Conservation (phyloP, 805 yeast genomes). For the Monosporozyma aquatica region DNA sequence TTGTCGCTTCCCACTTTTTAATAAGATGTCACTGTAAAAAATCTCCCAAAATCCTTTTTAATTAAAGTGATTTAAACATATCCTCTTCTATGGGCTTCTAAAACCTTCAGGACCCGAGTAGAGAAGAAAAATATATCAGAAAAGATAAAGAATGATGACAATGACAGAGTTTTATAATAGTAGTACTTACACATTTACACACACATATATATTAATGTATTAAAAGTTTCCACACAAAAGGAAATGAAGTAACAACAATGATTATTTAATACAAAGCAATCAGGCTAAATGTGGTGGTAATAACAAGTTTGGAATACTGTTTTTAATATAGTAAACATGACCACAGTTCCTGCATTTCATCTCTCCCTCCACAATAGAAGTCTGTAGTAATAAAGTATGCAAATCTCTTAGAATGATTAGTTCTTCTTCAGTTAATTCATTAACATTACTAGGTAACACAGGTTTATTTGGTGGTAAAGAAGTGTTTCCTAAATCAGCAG, state of each 20-base stretch:
- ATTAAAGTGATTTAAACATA: too few relatives aligned
- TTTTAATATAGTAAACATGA: conserved; percentile 82
- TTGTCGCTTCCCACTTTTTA: too few relatives aligned
- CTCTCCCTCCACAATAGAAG: conserved; percentile 78
- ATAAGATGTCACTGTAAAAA: too few relatives aligned
- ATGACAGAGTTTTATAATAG: too few relatives aligned
- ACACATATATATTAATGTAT: too few relatives aligned
- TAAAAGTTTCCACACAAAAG: not conserved
- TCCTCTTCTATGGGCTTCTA: too few relatives aligned
- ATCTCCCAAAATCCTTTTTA: too few relatives aligned
- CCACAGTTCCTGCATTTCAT: conserved; percentile 83
- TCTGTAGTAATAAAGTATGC: conserved; percentile 72
- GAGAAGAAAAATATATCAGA: too few relatives aligned
- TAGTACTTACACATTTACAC: too few relatives aligned
- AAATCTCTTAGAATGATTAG: conserved; percentile 55
- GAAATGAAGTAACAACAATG: too few relatives aligned
- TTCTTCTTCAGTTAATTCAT: conserved; percentile 34
- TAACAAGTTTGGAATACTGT: conserved; percentile 86
- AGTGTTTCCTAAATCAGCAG: conserved; percentile 62
- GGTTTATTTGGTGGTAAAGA: conserved; percentile 57
- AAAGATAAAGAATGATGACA: too few relatives aligned
- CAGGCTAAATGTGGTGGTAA: conserved; percentile 87
- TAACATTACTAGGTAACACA: conserved; percentile 21
- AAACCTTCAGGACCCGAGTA: too few relatives aligned
- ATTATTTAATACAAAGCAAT: not conserved